Base-by-base conservation (phyloP, 371 early-diverging fungal species). In the Zychaea mexicana region DNA sequence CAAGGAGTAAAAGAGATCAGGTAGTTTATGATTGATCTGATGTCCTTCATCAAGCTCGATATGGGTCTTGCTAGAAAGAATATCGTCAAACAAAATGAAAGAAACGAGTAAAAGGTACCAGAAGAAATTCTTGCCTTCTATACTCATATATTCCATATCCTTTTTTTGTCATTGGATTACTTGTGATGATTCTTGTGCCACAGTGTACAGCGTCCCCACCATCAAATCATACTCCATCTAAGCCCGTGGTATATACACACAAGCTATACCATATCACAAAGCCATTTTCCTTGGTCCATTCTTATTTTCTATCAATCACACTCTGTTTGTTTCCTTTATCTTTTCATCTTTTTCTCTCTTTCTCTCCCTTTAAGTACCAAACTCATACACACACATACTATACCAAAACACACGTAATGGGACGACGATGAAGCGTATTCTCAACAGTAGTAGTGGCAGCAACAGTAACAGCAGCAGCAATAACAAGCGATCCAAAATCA, bases 391-490 rank as follows among this genome's bases (percentile, higher is more conserved):
- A 36, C 0, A 36, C 1, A 8, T 2, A 17, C 24, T 24, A 22
- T 9, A 49, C 9, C 36, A 27, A 31, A 19, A 17, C 36, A 27
- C 30, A 27, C 17, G 60, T 32, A 9, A 32, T 15, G 8, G n/a
- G 24, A 19, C 26, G 9, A 60, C 26, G 10, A 64, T 64, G 64
- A 56, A 64, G 26, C 64, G 57, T 46, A 56, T 64, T 33, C 57
- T 64, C 30, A 52, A 47, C 19, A 57, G 33, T 19, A 64, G 53
- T 24, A 36, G 57, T 21, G n/a, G n/a, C n/a, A n/a, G n/a, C n/a
- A n/a, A n/a, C n/a, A n/a, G n/a, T n/a, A n/a, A n/a, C n/a, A n/a
- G n/a, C 30, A 52, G 32, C 19, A 57, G 33, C 15, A 64, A 39
- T 24, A 36, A 47, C 17, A n/a, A 28, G 38, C 64, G 47, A 1